Evolutionary conservation across 768 basidiomycete genomes (phyloP).

Genomic region (Termitomyces bulborhizus): DNA sequence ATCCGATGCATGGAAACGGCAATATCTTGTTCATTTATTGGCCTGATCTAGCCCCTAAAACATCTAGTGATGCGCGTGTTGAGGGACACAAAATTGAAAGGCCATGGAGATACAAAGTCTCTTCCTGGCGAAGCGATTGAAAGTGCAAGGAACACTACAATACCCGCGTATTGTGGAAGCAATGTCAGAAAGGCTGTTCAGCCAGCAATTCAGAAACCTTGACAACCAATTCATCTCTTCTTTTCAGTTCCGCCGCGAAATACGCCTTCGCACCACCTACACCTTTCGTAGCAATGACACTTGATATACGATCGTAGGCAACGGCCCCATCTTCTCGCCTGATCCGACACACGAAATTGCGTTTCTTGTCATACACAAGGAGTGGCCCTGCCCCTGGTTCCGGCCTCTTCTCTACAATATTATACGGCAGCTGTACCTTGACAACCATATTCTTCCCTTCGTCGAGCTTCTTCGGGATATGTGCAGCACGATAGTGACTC

Average conservation of each 20-base stretch:
- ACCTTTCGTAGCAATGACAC: slow-evolving; percentile 30
- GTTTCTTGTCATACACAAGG: slow-evolving; percentile 47
- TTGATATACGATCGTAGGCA: slow-evolving; percentile 34
- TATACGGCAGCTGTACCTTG: slow-evolving; percentile 47
- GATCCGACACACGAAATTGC: slow-evolving; percentile 44
- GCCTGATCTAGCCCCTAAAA: too few relatives aligned
- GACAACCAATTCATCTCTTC: slow-evolving; percentile 39
- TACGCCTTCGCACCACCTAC: slow-evolving; percentile 38
- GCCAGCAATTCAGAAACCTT: slow-evolving; percentile 47
- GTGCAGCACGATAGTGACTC: slow-evolving; percentile 16
- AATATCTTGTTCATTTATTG: too few relatives aligned
- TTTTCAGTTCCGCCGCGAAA: slow-evolving; percentile 46
- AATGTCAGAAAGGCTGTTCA: slow-evolving; percentile 45
- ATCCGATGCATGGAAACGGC: too few relatives aligned
- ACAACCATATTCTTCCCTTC: slow-evolving; percentile 38
- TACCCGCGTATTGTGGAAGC: neutral
- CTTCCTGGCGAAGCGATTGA: neutral
- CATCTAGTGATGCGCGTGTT: too few relatives aligned
- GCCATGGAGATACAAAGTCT: neutral
- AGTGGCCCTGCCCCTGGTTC: slow-evolving; percentile 13
- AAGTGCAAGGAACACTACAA: neutral
- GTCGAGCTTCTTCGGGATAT: slow-evolving; percentile 15
- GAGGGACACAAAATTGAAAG: too few relatives aligned
- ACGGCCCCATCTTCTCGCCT: slow-evolving; percentile 21
- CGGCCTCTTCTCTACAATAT: neutral